Base-by-base conservation (phyloP, 2,329 filamentous ascomycete species). In the Lecanicillium sp. region DNA sequence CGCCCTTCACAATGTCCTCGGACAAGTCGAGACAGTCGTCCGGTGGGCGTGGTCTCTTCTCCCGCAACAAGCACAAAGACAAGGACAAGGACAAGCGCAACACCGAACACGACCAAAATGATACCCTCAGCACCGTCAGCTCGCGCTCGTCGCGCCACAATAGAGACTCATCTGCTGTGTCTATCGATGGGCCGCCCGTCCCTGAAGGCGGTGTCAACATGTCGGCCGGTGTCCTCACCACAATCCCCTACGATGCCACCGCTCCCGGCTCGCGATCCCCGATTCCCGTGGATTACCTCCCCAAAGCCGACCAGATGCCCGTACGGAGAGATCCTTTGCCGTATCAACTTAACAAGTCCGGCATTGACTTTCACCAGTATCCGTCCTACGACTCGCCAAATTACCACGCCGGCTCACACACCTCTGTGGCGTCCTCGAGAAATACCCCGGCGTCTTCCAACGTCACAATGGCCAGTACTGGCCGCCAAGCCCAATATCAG, bases 301-400 rank as follows among this genome's bases (percentile, higher is more conserved):
- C 83, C 35, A 76, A 77, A 54, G 63, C 72, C 41, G 80, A 85
- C 45, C 78, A 83, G 54, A 60, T 71, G 49, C 68, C 76, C 16
- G 62, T 69, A 40, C 74, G 79, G 49, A 78, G 79, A 56, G 84
- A 92, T 40, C 83, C 83, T 42, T 71, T 85, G 43, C 85, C 88
- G 20, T 85, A 92, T 59, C 86, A 94, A 53, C 65, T 94, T 38
- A 89, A 87, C 59, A 89, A 87, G 63, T 71, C 70, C 48, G 77
- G 77, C 35, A 67, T 68, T 50, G 89, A 95, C 60, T 95, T 80
- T 56, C 87, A 95, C 64, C 90, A 95, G 55, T 95, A 95, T 58
- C 87, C 88, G 30, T 74, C 74, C 37, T 78, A 84, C 57, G 80
- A 83, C 48, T 66, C 75, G 62, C 71, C 35, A 56, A 65, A 29